These are phyloP conservation scores for Lactifluus echinatus DNA, from an alignment of 768 basidiomycete species.

Conservation along the genomic window DNA sequence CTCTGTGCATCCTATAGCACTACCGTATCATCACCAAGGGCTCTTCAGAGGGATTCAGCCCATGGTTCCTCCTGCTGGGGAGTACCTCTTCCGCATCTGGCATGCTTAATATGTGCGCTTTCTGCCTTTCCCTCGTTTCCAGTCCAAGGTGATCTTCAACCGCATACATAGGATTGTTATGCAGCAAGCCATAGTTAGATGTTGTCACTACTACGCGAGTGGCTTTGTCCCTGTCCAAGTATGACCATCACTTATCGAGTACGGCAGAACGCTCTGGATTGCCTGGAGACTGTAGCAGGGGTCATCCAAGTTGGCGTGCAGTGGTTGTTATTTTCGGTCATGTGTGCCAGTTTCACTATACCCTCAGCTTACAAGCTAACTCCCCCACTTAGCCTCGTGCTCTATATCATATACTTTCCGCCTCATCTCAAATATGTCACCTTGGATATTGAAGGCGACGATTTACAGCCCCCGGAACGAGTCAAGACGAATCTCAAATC, in stretches of 20 bases:
- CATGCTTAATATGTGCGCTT: slow-evolving; percentile 68
- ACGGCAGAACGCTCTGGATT: slow-evolving; percentile 53
- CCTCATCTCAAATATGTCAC: slow-evolving; percentile 64
- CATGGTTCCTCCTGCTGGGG: slow-evolving; percentile 85
- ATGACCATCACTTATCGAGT: not conserved
- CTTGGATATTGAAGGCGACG: slow-evolving; percentile 34
- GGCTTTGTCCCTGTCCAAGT: not conserved
- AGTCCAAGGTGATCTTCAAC: slow-evolving; percentile 4
- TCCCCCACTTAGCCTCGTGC: slow-evolving; percentile 51
- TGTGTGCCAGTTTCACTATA: slow-evolving; percentile 46
- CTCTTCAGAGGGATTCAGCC: slow-evolving; percentile 85
- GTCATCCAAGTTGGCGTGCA: slow-evolving; percentile 74
- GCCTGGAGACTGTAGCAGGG: slow-evolving; percentile 74
- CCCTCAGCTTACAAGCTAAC: not conserved
- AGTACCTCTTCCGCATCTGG: slow-evolving; percentile 75
- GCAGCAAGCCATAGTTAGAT: slow-evolving; percentile 75
- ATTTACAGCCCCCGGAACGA: slow-evolving; percentile 34
- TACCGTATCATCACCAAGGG: slow-evolving; percentile 67
- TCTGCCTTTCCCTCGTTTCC: slow-evolving; percentile 21
- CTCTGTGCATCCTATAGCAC: slow-evolving; percentile 40
- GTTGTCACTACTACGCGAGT: slow-evolving; percentile 72
- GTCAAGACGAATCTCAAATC: slow-evolving; percentile 45
- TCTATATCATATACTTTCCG: slow-evolving; percentile 93
- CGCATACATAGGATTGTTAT: slow-evolving; percentile 55
- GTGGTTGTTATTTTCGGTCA: slow-evolving; percentile 76